phyloP scores from a whole-genome alignment of 352 stramenopile species.

The Globisporangium cylindrosporum region DNA sequence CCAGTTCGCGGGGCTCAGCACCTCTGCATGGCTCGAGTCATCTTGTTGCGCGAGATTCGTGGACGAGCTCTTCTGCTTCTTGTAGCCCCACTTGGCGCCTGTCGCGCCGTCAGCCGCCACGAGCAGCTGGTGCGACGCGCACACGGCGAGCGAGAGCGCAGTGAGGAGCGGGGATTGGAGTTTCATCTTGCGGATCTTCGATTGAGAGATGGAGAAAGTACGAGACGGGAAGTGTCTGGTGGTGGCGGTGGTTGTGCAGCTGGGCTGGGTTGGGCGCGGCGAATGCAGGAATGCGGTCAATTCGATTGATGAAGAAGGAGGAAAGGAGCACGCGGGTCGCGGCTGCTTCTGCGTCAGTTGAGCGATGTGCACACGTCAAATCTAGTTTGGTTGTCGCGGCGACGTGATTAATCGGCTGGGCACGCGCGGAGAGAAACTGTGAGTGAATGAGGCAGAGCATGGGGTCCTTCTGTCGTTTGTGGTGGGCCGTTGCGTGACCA shows the following conservation, averaged over 20 bases:
- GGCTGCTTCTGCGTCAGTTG: not conserved
- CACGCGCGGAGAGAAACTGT: not conserved
- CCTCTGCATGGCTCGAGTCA: constrained; percentile 1
- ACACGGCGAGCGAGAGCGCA: constrained; percentile 7
- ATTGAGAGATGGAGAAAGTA: not conserved
- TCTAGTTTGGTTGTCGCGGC: not conserved
- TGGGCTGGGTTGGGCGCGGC: not conserved
- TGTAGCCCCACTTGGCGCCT: constrained; percentile 18
- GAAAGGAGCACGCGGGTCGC: not conserved
- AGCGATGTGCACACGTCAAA: not conserved
- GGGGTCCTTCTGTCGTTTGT: not conserved
- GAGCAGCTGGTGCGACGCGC: not conserved
- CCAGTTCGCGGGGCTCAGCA: constrained; percentile 15
- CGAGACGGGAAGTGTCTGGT: not conserved
- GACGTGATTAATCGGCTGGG: not conserved
- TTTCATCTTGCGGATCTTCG: constrained; percentile 1
- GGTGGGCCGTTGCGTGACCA: not conserved
- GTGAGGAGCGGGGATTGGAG: constrained; percentile 1
- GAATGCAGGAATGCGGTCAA: not conserved
- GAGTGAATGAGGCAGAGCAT: not conserved
- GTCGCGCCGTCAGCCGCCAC: not conserved
- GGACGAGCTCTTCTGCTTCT: not conserved
- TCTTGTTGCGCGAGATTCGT: constrained; percentile 6
- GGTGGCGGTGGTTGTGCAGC: not conserved
- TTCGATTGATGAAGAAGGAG: not conserved